A percentile compares a stretch with the other conserved stretches of the same genome.
Evolutionary conservation across 495 filamentous ascomycete genomes (phyloP).

Genomic region (Pseudomonodictys pantanalensis): DNA sequence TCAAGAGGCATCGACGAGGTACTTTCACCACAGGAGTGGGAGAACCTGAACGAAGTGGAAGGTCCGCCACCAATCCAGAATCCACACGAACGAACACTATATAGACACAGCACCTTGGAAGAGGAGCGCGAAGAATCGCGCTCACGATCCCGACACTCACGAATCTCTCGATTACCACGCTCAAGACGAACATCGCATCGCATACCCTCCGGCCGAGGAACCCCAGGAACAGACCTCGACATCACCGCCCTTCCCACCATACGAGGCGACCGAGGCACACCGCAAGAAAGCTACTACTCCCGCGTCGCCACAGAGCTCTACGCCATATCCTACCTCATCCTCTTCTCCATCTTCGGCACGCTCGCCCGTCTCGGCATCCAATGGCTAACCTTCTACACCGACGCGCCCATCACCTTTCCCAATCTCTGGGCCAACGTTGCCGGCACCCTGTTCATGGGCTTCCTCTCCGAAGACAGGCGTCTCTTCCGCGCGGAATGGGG

Average conservation of each 20-base stretch:
- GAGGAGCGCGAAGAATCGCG: constrained; percentile 3
- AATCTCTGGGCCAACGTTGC: constrained; percentile 88
- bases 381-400: constrained; percentile 76
- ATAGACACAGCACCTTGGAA: constrained; percentile 18
- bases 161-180: constrained; percentile 7
- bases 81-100: constrained; percentile 5
- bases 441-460: constrained; percentile 83
- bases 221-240: constrained; percentile 8
- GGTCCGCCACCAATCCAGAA: constrained; percentile 27
- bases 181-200: constrained; percentile 2
- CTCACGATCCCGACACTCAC: constrained; percentile 4
- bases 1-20: constrained; percentile 24
- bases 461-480: constrained; percentile 73
- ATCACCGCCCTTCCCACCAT: constrained; percentile 25
- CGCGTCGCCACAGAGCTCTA: constrained; percentile 68
- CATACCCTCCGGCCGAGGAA: constrained; percentile 8
- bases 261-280: background rate
- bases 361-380: constrained; percentile 80
- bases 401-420: constrained; percentile 67
- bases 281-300: constrained; percentile 38
- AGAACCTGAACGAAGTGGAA: constrained; percentile 23
- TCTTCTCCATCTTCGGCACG: constrained; percentile 87
- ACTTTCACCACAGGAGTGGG: constrained; percentile 19
- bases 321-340: constrained; percentile 73
- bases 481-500: constrained; percentile 72